Conservation (phyloP, 1,139 yeast species). For the Suzukiozyma palmioleophila region DNA sequence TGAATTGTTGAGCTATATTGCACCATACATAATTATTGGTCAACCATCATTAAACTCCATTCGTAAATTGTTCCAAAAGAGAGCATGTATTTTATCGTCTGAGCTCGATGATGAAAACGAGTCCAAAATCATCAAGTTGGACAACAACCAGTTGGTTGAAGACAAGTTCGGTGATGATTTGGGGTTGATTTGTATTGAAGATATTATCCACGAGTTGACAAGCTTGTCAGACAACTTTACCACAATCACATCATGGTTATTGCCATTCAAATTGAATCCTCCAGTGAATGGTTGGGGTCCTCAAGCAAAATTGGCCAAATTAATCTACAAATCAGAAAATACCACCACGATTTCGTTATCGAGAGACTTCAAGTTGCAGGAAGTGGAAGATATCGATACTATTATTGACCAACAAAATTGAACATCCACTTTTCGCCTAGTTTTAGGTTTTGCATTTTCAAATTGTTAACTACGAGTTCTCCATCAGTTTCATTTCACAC, state of each 20-base stretch:
- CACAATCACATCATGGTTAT: slow-evolving; percentile 54
- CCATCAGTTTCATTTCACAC: background rate
- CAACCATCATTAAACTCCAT: slow-evolving; percentile 66
- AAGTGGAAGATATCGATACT: slow-evolving; percentile 61
- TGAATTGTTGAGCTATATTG: slow-evolving; percentile 59
- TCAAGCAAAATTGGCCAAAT: slow-evolving; percentile 48
- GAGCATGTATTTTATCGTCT: slow-evolving; percentile 51
- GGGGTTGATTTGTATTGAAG: slow-evolving; percentile 77
- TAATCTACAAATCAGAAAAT: slow-evolving; percentile 41
- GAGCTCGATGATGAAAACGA: slow-evolving; percentile 28
- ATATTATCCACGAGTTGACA: slow-evolving; percentile 65
- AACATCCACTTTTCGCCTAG: background rate
- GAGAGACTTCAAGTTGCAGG: slow-evolving; percentile 59
- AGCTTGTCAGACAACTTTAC: slow-evolving; percentile 62
- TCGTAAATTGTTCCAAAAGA: slow-evolving; percentile 69
- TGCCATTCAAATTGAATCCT: slow-evolving; percentile 64
- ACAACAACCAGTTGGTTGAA: slow-evolving; percentile 71
- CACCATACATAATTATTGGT: slow-evolving; percentile 73
- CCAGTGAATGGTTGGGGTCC: slow-evolving; percentile 75
- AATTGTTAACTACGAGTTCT: background rate
- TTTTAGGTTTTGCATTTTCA: background rate
- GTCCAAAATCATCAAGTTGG: slow-evolving; percentile 41
- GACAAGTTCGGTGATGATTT: slow-evolving; percentile 60
- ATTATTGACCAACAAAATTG: slow-evolving; percentile 61
- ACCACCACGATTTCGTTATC: slow-evolving; percentile 51